These are phyloP conservation scores for Nicotiana benthamiana DNA, from an alignment of 257 asterid genomes.

Conservation along the genomic window DNA sequence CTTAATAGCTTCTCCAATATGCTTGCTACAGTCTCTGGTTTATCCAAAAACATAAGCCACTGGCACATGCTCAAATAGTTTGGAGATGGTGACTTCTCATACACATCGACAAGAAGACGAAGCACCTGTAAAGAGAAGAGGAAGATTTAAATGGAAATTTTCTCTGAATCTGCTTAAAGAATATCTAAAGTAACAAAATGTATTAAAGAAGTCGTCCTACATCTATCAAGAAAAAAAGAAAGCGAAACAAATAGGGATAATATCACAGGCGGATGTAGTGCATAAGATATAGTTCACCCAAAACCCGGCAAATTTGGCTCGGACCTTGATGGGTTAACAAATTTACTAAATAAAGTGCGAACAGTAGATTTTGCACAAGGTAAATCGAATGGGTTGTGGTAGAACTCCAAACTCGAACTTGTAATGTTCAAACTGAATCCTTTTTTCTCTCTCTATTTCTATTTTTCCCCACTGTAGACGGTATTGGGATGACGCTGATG, in stretches of 20 bases:
- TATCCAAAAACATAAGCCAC: slow-evolving; percentile 91
- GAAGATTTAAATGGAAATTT: neutral
- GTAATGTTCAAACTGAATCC: neutral
- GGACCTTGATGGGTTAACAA: neutral
- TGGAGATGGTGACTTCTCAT: slow-evolving; percentile 82
- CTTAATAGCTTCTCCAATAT: slow-evolving; percentile 71
- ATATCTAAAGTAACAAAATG: neutral
- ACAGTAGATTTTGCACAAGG: neutral
- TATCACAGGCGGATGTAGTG: neutral
- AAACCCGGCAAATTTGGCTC: neutral
- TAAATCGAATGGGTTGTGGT: neutral
- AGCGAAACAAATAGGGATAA: neutral
- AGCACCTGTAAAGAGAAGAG: slow-evolving; percentile 49
- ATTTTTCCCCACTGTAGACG: neutral
- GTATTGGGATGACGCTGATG: neutral
- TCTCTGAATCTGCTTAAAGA: neutral
- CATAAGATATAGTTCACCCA: neutral
- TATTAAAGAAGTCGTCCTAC: neutral
- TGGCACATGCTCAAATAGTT: slow-evolving; percentile 91
- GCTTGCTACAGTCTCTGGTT: slow-evolving; percentile 65
- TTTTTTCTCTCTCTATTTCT: neutral
- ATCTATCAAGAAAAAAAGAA: neutral
- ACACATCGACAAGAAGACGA: slow-evolving; percentile 73
- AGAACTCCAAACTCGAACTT: neutral
- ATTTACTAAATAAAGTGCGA: neutral